Evolutionary conservation across 1,284 basidiomycete genomes (phyloP).

Genomic region (Neonothopanus nambi): DNA sequence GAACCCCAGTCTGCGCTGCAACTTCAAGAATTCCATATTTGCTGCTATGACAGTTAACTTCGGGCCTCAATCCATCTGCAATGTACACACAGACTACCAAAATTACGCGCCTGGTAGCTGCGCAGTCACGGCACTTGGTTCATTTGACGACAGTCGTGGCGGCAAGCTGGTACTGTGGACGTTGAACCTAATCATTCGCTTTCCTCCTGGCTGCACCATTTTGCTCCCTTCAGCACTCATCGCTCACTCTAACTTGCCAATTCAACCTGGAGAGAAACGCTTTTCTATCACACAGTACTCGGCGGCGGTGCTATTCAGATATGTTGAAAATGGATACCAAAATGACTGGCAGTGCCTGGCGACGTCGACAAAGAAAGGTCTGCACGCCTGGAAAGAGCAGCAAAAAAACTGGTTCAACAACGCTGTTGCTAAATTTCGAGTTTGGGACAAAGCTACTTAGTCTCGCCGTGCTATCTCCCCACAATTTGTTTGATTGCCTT

Average conservation of each 20-base stretch:
- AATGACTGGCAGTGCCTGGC: no score
- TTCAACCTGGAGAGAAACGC: background rate
- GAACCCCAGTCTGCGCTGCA: background rate
- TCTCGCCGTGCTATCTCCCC: no score
- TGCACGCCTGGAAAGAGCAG: no score
- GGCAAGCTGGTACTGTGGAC: conserved; percentile 6
- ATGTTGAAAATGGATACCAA: background rate
- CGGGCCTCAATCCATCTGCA: conserved; percentile 1
- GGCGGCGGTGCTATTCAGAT: background rate
- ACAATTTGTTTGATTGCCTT: no score
- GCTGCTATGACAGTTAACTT: conserved; percentile 4
- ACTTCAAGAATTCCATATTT: background rate
- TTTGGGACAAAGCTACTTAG: no score
- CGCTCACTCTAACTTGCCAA: conserved; percentile 1
- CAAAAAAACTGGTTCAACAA: no score
- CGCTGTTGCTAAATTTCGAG: no score
- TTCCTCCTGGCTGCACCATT: conserved; percentile 4
- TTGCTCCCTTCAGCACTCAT: conserved; percentile 6
- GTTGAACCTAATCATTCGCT: conserved; percentile 1
- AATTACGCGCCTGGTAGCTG: conserved; percentile 6
- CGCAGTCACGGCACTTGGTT: conserved; percentile 5
- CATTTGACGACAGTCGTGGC: no score
- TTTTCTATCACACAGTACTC: conserved; percentile 5
- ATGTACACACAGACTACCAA: conserved; percentile 1
- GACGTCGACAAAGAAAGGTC: no score